Evolutionary conservation across 179 eudicot species (phyloP), one percentile per base, ranked within the genome.

Genomic region (Carnegiea gigantea): DNA sequence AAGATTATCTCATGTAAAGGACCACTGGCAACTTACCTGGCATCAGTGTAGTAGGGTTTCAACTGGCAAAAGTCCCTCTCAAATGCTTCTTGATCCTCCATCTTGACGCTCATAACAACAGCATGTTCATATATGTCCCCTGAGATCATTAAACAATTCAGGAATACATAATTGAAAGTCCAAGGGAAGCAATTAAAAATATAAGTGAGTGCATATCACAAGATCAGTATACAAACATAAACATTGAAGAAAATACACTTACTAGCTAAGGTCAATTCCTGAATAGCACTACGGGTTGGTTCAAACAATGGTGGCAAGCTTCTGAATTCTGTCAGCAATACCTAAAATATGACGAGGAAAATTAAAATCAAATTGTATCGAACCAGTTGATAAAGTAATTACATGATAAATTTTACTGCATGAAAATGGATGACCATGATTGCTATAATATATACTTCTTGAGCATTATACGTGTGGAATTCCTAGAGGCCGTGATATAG

Each of bases 91-190:
- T 90, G 94, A 82, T 96, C 99, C 86, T 92, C 97, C 86, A 87
- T 90, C 85, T 96, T 94, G 85, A 96, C 99, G 77, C 95, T 92
- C 75, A 94, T 81, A 78, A 96, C 91, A 83, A 94, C 97, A 64
- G 97, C 99, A 86, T 92, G 97, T 88, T 96, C 99, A 80, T 90
- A 96, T 67, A 96, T 91, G 73, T 92, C 97, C 88, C 99, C 98
- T 96, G 85, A 23, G 54, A 54, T 76, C 78, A 76, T 9, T 23
- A 33, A 1, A 54, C 12, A 5, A n/a, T 3, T 1, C 28, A 26
- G 5, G n/a, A 57, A 57, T 15, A 20, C 14, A 57, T 57, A 57
- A 57, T 57, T 57, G 7, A 57, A 57, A 57, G 21, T 57, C 7
- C 2, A 20, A 57, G 21, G 7, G n/a, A 57, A 57, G n/a, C 62